These are phyloP conservation scores for Cucurbitaria berberidis DNA, from an alignment of 2,329 filamentous ascomycete species.

Conservation along the genomic window DNA sequence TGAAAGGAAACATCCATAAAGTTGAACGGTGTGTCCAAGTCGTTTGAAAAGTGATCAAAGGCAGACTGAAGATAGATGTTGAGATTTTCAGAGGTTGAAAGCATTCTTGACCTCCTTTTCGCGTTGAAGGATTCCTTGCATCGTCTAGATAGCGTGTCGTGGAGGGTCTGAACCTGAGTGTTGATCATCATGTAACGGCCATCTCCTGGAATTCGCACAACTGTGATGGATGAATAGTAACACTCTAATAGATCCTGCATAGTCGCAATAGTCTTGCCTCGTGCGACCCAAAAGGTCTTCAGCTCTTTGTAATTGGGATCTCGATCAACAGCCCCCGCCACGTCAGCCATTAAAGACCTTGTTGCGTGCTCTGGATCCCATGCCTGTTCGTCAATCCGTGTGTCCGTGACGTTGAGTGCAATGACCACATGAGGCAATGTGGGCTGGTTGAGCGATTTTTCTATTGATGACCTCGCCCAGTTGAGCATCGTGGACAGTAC, in stretches of 20 bases:
- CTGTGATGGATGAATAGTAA: conserved; percentile 59
- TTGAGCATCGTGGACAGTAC: conserved; percentile 11
- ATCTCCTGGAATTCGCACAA: conserved; percentile 55
- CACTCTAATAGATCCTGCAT: conserved; percentile 31
- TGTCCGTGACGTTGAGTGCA: conserved; percentile 58
- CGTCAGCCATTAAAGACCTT: conserved; percentile 38
- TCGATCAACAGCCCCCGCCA: neutral
- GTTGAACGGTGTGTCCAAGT: conserved; percentile 57
- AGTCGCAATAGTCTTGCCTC: conserved; percentile 11
- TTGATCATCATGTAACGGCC: conserved; percentile 57
- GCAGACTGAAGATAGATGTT: conserved; percentile 57
- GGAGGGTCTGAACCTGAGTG: conserved; percentile 56
- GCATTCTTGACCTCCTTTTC: conserved; percentile 50
- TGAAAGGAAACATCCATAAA: conserved; percentile 56
- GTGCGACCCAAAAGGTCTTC: conserved; percentile 6
- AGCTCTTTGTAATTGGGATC: neutral
- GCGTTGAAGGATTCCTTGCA: conserved; percentile 29
- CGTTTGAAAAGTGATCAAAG: conserved; percentile 58
- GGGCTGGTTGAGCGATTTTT: conserved; percentile 57
- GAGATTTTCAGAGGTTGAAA: conserved; percentile 55
- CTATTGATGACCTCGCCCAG: conserved; percentile 15
- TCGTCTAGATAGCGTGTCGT: conserved; percentile 51
- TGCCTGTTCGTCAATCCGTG: conserved; percentile 45
- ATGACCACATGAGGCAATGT: conserved; percentile 62
- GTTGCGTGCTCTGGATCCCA: conserved; percentile 56